Conservation (phyloP, 768 basidiomycete genomes). For the Suillus weaverae region DNA sequence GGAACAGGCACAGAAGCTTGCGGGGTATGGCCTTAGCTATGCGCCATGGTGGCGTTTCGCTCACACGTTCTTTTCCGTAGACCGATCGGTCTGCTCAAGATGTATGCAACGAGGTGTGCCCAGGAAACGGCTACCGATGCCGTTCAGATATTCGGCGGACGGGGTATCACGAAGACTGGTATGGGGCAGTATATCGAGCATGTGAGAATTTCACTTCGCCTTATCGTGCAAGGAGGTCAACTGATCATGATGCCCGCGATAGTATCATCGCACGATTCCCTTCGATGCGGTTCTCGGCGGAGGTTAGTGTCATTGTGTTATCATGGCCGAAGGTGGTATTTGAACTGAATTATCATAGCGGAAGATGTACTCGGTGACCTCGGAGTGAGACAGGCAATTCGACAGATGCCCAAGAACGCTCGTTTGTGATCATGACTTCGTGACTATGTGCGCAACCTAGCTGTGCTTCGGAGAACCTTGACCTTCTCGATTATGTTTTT, state of each 20-base stretch:
- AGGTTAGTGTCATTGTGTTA: constrained; percentile 7
- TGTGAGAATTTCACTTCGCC: constrained; percentile 41
- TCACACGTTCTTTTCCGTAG: constrained; percentile 16
- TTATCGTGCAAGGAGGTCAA: constrained; percentile 1
- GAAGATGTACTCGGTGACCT: constrained; percentile 60
- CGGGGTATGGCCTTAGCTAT: constrained; percentile 45
- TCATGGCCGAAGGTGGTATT: neutral
- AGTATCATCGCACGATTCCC: constrained; percentile 23
- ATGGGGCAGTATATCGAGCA: constrained; percentile 81
- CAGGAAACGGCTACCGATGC: constrained; percentile 63
- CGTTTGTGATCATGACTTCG: constrained; percentile 35
- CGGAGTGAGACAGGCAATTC: constrained; percentile 59
- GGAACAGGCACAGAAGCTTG: constrained; percentile 64
- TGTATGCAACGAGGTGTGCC: constrained; percentile 52
- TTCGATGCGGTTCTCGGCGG: constrained; percentile 31
- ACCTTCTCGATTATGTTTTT: constrained; percentile 6
- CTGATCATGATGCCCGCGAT: constrained; percentile 16
- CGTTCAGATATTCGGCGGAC: constrained; percentile 85
- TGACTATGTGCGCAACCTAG: neutral
- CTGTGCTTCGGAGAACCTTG: neutral
- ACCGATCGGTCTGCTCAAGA: constrained; percentile 60
- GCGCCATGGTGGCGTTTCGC: neutral
- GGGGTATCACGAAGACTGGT: constrained; percentile 80
- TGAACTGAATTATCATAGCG: constrained; percentile 32
- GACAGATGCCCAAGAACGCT: constrained; percentile 52